Percentiles rank a stretch among this genome's conserved stretches.
phyloP scores from a whole-genome alignment of 352 stramenopile genomes.

The Phytophthora multivora region DNA sequence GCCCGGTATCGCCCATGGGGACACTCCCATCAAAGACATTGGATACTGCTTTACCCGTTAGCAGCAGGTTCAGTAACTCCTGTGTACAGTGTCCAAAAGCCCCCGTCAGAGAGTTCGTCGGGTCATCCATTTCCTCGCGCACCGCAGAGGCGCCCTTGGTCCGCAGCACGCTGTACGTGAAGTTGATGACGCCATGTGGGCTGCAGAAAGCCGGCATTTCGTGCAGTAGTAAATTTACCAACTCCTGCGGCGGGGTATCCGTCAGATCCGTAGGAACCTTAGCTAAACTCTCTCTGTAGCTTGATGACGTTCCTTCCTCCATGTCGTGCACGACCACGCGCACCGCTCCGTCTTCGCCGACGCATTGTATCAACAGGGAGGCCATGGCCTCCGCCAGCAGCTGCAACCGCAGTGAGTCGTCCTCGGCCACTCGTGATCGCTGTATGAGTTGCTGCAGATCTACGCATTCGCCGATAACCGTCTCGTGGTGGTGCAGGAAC shows the following conservation, averaged over 20 bases:
- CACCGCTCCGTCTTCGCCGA: constrained; percentile 14
- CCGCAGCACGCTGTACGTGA: constrained; percentile 70
- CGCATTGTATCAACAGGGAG: constrained; percentile 40
- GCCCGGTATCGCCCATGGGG: constrained; percentile 74
- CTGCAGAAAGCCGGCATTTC: constrained; percentile 39
- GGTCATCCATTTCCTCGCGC: constrained; percentile 79
- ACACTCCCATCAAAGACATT: constrained; percentile 88
- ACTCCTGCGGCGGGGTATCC: constrained; percentile 4
- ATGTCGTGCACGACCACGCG: constrained; percentile 29
- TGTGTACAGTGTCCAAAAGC: constrained; percentile 85
- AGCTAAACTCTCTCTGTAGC: constrained; percentile 25
- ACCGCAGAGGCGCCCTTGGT: constrained; percentile 55
- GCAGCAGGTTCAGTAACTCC: constrained; percentile 87
- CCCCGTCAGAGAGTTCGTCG: constrained; percentile 54
- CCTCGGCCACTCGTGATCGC: constrained; percentile 4
- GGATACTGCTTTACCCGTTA: constrained; percentile 76
- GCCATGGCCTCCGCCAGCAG: constrained; percentile 39
- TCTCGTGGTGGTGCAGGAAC: constrained; percentile 35
- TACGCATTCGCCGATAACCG: neutral
- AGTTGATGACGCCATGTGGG: constrained; percentile 67
- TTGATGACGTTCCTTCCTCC: neutral
- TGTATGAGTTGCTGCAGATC: constrained; percentile 25
- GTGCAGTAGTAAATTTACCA: constrained; percentile 20
- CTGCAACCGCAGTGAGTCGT: constrained; percentile 16
- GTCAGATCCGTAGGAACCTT: neutral